A percentile compares a stretch with the other conserved stretches of the same genome.
Evolutionary conservation across 805 yeast genomes (phyloP).

Genomic region (Zygoascus flipseniorum): DNA sequence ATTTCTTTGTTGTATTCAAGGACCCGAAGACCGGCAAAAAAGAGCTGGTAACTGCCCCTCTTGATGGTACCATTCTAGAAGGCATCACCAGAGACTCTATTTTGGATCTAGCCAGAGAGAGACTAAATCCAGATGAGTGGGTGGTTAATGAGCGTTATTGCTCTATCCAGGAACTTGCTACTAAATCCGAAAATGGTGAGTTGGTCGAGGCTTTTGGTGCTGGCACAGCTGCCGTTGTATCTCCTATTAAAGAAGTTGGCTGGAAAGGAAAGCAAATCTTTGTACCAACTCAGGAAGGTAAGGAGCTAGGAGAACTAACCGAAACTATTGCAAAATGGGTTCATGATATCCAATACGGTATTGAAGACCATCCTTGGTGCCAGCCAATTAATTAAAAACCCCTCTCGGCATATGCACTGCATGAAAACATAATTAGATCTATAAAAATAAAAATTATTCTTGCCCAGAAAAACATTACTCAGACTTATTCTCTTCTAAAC

Average conservation of each 20-base stretch:
- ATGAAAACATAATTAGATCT: background rate
- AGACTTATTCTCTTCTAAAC: background rate
- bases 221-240: slow-evolving; percentile 96
- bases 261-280: slow-evolving; percentile 63
- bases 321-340: slow-evolving; percentile 78
- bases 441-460: background rate
- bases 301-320: slow-evolving; percentile 57
- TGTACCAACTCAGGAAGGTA: slow-evolving; percentile 76
- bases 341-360: slow-evolving; percentile 83
- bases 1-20: slow-evolving; percentile 80
- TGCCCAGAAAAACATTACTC: background rate
- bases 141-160: slow-evolving; percentile 71
- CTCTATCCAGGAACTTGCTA: slow-evolving; percentile 72
- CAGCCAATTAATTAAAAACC: background rate
- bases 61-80: slow-evolving; percentile 93
- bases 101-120: slow-evolving; percentile 65
- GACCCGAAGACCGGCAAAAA: slow-evolving; percentile 69
- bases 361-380: slow-evolving; percentile 46
- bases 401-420: background rate
- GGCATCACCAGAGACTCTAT: slow-evolving; percentile 95
- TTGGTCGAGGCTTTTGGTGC: slow-evolving; percentile 92
- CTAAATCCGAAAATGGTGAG: slow-evolving; percentile 70
- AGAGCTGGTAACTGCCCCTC: slow-evolving; percentile 91
- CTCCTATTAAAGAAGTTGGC: slow-evolving; percentile 84
- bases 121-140: slow-evolving; percentile 73